Base-by-base conservation (phyloP, 371 early-diverging fungal species). In the Dichotomocladium elegans region DNA sequence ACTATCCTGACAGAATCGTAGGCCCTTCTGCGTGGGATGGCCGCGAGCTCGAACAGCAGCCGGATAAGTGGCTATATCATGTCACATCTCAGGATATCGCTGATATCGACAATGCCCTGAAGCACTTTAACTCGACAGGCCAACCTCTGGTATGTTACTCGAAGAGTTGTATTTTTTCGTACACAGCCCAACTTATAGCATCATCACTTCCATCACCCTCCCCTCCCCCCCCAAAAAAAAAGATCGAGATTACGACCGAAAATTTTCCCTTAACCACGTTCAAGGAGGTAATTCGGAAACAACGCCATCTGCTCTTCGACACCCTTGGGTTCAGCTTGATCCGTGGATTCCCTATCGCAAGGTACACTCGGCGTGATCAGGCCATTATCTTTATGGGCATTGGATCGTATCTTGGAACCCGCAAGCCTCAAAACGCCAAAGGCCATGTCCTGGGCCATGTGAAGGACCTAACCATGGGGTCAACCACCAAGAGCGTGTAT, bases 401-500 rank as follows among this genome's bases (percentile, higher is more conserved):
- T 30, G 75, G 75, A 14, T 37, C 75, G 7, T 70, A 74, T 48
- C 62, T 74, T 41, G 72, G 72, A 55, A 44, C 40, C 5, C 66
- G 54, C 41, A 70, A 74, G 27, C 62, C 68, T 21, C 74, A 74
- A 29, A 74, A 74, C 29, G 64, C 56, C 17, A 74, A 74, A 42
- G 71, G 71, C 0, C 74, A 70, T 53, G 63, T 74, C 0, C 53
- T 74, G 10, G 75, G 75, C 7, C 75, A 74, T 40, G 65, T 74
- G 45, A 74, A 75, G 49, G 72, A 75, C 43, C 43, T 75, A 1
- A 61, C 65, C 15, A 46, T 46, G 27, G 64, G 66, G 0, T 74
- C 74, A 7, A 57, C 64, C n/a, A 74, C 69, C 33, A 74, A 74
- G 43, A 47, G 50, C 24, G 53, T 71, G 1, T 71, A 75, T 27